phyloP scores from a whole-genome alignment of 352 stramenopile species.

The Globisporangium spiculum region DNA sequence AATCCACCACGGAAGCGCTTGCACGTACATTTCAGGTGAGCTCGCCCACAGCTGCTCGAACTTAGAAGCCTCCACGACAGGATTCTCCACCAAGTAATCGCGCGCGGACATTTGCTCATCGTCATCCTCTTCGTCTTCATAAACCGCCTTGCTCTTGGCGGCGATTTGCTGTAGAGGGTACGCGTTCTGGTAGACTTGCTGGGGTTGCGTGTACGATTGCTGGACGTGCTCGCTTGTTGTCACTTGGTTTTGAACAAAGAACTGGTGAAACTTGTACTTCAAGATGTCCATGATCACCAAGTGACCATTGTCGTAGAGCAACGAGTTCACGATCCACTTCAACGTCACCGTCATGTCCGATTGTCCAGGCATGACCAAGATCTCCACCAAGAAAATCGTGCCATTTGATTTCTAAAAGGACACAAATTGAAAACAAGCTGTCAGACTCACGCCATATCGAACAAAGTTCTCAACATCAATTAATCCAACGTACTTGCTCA shows the following conservation, averaged over 20 bases:
- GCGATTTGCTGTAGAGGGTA: constrained; percentile 14
- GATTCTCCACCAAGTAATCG: constrained; percentile 63
- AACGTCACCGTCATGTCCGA: constrained; percentile 80
- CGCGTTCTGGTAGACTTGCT: constrained; percentile 19
- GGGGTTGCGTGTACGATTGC: constrained; percentile 10
- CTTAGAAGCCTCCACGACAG: constrained; percentile 63
- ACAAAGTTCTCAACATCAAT: not conserved
- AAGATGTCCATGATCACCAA: constrained; percentile 80
- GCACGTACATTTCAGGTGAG: constrained; percentile 70
- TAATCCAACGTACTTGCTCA: constrained; percentile 52
- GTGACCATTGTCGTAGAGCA: constrained; percentile 85
- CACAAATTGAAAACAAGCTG: not conserved
- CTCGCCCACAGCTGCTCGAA: constrained; percentile 82
- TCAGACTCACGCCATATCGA: constrained; percentile 11
- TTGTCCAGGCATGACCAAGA: constrained; percentile 73
- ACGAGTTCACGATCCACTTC: constrained; percentile 87
- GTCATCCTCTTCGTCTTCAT: constrained; percentile 38
- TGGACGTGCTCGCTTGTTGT: constrained; percentile 18
- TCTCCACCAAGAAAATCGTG: constrained; percentile 80
- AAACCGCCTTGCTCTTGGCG: constrained; percentile 10
- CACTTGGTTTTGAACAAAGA: constrained; percentile 40
- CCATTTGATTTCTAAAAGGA: constrained; percentile 54
- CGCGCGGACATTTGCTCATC: constrained; percentile 58
- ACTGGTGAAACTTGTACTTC: constrained; percentile 65
- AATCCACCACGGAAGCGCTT: not conserved